Percentiles rank a stretch among this genome's conserved stretches.
Conservation (phyloP, 495 filamentous ascomycete genomes). For the Rhizodiscina lignyota region DNA sequence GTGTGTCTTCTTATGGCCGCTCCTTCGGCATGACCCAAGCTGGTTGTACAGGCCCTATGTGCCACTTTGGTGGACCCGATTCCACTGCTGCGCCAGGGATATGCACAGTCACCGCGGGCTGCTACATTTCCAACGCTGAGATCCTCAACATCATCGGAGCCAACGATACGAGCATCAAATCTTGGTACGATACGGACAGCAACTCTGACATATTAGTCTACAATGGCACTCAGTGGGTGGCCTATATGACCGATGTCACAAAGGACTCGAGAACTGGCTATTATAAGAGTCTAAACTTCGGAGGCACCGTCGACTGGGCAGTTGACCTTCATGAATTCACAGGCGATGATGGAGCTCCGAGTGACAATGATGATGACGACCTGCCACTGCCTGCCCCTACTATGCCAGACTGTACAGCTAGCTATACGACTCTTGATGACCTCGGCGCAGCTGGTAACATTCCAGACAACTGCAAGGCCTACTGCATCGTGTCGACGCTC, state of each 20-base stretch:
- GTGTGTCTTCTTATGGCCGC: constrained; percentile 24
- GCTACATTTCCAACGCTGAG: constrained; percentile 14
- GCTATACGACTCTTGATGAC: too few relatives aligned
- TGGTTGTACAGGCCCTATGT: constrained; percentile 15
- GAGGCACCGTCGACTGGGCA: constrained; percentile 16
- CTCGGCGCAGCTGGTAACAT: too few relatives aligned
- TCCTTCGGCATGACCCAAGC: constrained; percentile 22
- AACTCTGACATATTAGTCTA: constrained; percentile 27
- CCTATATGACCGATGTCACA: constrained; percentile 21
- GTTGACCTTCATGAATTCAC: constrained; percentile 12
- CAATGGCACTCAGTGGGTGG: constrained; percentile 25
- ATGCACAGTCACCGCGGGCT: constrained; percentile 10
- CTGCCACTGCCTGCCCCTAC: too few relatives aligned
- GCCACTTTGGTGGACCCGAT: constrained; percentile 11
- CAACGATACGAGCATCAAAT: neutral
- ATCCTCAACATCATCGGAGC: constrained; percentile 4
- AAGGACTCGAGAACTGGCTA: constrained; percentile 4
- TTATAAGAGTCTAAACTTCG: constrained; percentile 10
- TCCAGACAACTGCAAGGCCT: too few relatives aligned
- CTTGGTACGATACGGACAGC: constrained; percentile 1
- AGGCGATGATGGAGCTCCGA: neutral
- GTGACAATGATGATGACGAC: too few relatives aligned
- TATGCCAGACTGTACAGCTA: too few relatives aligned
- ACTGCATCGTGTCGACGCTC: too few relatives aligned
- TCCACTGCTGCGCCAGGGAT: constrained; percentile 10